Conservation (phyloP, 257 asterid genomes). For the Gentiana dahurica region DNA sequence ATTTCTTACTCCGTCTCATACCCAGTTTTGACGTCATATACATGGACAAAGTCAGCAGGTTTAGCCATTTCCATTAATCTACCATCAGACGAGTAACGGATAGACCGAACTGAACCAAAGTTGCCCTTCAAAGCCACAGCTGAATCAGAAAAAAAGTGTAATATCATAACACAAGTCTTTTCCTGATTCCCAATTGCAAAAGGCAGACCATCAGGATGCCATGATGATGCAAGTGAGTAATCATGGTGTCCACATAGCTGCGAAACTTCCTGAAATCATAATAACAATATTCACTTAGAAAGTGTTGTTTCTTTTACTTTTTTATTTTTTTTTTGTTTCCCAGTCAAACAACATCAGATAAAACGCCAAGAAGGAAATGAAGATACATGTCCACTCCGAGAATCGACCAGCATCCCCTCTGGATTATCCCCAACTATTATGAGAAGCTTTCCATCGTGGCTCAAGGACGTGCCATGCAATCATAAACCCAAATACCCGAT, state of each 20-base stretch:
- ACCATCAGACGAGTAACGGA: conserved; percentile 83
- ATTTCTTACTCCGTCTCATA: conserved; percentile 75
- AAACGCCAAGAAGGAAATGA: background rate
- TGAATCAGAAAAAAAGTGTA: conserved; percentile 51
- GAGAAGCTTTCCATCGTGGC: conserved; percentile 73
- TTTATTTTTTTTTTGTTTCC: too few relatives aligned
- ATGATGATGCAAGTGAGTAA: conserved; percentile 85
- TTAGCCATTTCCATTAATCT: conserved; percentile 91
- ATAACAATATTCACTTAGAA: background rate
- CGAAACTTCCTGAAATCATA: conserved; percentile 31
- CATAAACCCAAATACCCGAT: conserved; percentile 2
- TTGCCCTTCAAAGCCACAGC: conserved; percentile 59
- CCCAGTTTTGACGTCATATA: conserved; percentile 62
- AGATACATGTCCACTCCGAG: conserved; percentile 61
- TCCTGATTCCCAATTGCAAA: conserved; percentile 96
- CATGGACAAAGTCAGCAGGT: conserved; percentile 92
- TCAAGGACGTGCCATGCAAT: conserved; percentile 74
- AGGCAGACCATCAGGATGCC: conserved; percentile 87
- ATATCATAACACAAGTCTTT: conserved; percentile 84
- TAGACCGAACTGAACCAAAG: conserved; percentile 81
- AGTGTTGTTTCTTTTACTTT: too few relatives aligned
- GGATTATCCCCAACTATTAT: conserved; percentile 82
- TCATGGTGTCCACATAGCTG: conserved; percentile 67
- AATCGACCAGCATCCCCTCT: conserved; percentile 59
- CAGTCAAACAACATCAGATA: too few relatives aligned